Base-by-base conservation (phyloP, 1,284 basidiomycete species). In the Naganishia liquefaciens region DNA sequence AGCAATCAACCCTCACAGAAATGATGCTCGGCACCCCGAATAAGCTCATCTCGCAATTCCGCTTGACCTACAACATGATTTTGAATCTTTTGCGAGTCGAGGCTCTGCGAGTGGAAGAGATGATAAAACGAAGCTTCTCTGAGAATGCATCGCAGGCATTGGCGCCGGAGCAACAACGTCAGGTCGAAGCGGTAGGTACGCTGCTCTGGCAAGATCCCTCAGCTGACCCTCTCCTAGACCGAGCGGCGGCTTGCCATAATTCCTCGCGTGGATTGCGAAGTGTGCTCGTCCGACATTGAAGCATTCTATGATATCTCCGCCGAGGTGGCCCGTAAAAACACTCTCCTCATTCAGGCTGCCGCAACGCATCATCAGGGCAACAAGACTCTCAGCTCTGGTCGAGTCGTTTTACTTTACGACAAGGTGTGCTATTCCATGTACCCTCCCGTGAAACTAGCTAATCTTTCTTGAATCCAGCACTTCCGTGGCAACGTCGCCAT, bases 21-120 rank as follows among this genome's bases (percentile, higher is more conserved):
- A 98, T 98, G 94, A 92, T 99, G 75, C 86, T 97, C 19, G 96
- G 96, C 17, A 86, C 83, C 58, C 91, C 96, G 1, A 89, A 88
- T 57, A 93, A 94, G 75, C 84, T 99, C n/a, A 86, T 88, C 54
- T 98, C 94, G 1, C 96, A 99, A 75, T 99, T 99, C 83, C 85
- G 96, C 55, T 82, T 99, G 69, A 99, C 96, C 1, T 99, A 99
- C 81, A 98, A 97, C 76, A 99, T 99, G 96, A 98, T 99, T 68
- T 82, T 99, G 66, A 99, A 99, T 75, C 80, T 99, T 47, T 84
- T 99, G 19, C 88, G 96, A 33, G 95, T 99, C 9, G 96, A 99
- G 75, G 93, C 96, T 2, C 83, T 99, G 40, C 85, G 88, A 69
- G 96, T 99, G 9, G 96, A 99, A 75, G 96, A 99, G 77, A 99